phyloP scores from a whole-genome alignment of 1,284 basidiomycete species.

The Bjerkandera adusta region DNA sequence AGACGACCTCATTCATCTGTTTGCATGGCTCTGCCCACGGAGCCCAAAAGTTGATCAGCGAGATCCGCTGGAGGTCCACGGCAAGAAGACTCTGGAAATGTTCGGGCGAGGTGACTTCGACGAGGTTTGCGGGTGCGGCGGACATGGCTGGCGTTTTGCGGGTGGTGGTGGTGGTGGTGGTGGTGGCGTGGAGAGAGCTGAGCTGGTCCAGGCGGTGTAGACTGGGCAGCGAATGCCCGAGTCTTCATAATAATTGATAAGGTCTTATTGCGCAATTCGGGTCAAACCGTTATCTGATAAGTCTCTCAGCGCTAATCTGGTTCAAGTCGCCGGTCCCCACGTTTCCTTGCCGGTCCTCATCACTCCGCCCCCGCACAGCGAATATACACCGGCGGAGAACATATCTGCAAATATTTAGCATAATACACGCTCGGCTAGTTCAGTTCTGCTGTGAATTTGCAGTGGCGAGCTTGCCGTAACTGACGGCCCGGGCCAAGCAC shows the following conservation, averaged over 20 bases:
- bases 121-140: constrained; percentile 40
- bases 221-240: neutral
- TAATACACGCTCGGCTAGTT: too few relatives aligned
- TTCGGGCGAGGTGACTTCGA: constrained; percentile 58
- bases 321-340: too few relatives aligned
- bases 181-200: constrained; percentile 1
- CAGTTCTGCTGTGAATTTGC: too few relatives aligned
- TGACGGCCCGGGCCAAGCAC: too few relatives aligned
- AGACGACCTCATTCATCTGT: constrained; percentile 79
- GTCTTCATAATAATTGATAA: constrained; percentile 4
- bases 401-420: too few relatives aligned
- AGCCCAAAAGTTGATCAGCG: constrained; percentile 92
- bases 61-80: constrained; percentile 73
- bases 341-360: too few relatives aligned
- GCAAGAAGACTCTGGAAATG: constrained; percentile 79
- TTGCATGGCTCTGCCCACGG: constrained; percentile 89
- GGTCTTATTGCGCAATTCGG: constrained; percentile 19
- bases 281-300: constrained; percentile 21
- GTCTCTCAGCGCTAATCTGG: neutral
- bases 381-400: too few relatives aligned
- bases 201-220: neutral
- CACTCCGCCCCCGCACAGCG: too few relatives aligned
- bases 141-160: neutral
- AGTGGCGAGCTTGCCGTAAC: too few relatives aligned
- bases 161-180: neutral